A percentile compares a stretch with the other conserved stretches of the same genome.
These are phyloP conservation scores for Skeletonema potamos DNA, from an alignment of 108 stramenopile species.

Conservation along the genomic window DNA sequence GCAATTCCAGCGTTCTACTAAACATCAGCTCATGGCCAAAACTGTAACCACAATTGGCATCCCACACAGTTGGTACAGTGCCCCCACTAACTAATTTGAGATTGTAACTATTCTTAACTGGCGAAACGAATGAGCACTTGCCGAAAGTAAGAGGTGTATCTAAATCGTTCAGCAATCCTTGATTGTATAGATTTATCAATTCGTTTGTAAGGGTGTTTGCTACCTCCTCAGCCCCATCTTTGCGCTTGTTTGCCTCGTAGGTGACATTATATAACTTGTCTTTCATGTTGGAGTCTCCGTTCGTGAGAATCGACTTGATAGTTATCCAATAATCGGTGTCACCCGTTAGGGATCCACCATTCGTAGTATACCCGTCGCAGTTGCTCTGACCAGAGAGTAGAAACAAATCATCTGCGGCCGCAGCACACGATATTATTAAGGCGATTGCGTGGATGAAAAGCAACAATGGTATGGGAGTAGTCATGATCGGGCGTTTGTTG, in stretches of 20 bases:
- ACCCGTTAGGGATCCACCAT: background rate
- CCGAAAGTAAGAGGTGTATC: conserved; percentile 5
- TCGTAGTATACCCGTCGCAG: conserved; percentile 3
- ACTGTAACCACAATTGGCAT: background rate
- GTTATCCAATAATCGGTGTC: conserved; percentile 3
- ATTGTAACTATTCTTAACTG: background rate
- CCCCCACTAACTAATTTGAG: background rate
- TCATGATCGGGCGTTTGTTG: background rate
- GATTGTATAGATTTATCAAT: background rate
- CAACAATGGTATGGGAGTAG: background rate
- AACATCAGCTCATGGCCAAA: conserved; percentile 10
- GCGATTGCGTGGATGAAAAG: background rate
- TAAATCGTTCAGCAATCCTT: conserved; percentile 6
- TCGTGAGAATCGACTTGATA: background rate
- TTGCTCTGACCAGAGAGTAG: conserved; percentile 10
- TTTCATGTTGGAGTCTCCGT: background rate
- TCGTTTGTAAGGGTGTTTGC: background rate
- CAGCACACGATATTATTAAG: background rate
- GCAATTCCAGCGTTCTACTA: conserved; percentile 3
- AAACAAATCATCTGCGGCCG: conserved; percentile 4
- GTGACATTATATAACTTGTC: conserved; percentile 4
- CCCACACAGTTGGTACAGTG: background rate
- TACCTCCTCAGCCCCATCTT: background rate
- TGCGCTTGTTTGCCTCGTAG: background rate
- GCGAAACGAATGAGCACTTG: conserved; percentile 8